Evolutionary conservation across 2,329 filamentous ascomycete species (phyloP).

Genomic region (Neopestalotiopsis rosae): DNA sequence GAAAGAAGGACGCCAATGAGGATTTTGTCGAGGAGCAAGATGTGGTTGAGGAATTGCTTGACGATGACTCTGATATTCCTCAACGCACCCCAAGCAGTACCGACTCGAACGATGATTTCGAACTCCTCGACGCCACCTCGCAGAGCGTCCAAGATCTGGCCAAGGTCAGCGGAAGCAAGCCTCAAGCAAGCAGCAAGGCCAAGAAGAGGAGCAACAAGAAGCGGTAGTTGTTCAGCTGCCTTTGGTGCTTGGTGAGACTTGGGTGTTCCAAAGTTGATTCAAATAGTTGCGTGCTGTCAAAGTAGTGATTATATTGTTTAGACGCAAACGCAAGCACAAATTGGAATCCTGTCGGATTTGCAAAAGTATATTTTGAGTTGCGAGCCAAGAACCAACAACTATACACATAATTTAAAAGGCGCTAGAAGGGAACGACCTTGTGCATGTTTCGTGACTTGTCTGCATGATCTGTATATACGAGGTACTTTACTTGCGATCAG

Average conservation of each 20-base stretch:
- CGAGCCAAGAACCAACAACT: neutral
- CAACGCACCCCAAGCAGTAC: constrained; percentile 61
- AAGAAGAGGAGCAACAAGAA: constrained; percentile 61
- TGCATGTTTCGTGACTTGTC: neutral
- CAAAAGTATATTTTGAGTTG: neutral
- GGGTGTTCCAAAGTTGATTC: too few species aligned
- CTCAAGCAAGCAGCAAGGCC: constrained; percentile 49
- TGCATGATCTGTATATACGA: neutral
- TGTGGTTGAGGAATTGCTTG: constrained; percentile 43
- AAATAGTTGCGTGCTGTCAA: too few species aligned
- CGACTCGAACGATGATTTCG: constrained; percentile 66
- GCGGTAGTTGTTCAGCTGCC: constrained; percentile 40
- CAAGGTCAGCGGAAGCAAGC: constrained; percentile 50
- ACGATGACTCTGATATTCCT: constrained; percentile 53
- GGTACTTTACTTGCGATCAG: neutral
- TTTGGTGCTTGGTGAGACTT: neutral
- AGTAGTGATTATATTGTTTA: neutral
- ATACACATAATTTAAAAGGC: neutral
- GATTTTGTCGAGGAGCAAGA: constrained; percentile 41
- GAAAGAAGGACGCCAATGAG: constrained; percentile 36
- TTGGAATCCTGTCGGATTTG: neutral
- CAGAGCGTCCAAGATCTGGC: constrained; percentile 60
- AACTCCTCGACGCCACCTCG: constrained; percentile 57
- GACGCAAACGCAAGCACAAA: neutral
- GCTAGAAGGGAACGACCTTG: neutral